A percentile compares a stretch with the other conserved stretches of the same genome.
Conservation (phyloP, 495 filamentous ascomycete species). For the Penicillium canariense region DNA sequence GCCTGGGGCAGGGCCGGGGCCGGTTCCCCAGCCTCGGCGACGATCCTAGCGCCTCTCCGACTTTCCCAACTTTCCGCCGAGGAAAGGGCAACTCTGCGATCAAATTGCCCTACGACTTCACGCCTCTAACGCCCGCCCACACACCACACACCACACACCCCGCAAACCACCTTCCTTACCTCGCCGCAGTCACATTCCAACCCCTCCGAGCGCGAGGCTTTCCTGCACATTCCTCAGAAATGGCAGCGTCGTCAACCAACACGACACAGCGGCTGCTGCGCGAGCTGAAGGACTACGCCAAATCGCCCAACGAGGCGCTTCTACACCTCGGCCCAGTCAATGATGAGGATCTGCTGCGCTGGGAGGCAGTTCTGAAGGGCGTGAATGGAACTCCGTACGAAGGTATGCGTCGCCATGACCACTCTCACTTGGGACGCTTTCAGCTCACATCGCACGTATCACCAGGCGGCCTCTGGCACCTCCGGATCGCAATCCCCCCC, state of each 20-base stretch:
- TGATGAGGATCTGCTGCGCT: constrained; percentile 69
- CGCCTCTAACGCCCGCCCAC: background rate
- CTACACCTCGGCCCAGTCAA: constrained; percentile 62
- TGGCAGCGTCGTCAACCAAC: constrained; percentile 32
- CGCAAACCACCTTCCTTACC: background rate
- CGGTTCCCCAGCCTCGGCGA: constrained; percentile 25
- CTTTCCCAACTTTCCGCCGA: constrained; percentile 2
- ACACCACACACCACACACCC: background rate
- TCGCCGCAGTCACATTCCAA: background rate
- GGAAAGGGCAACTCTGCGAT: background rate
- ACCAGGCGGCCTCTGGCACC: constrained; percentile 77
- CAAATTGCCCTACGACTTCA: background rate
- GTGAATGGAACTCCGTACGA: constrained; percentile 66
- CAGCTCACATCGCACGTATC: background rate
- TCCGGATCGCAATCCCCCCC: constrained; percentile 72
- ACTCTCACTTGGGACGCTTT: no score
- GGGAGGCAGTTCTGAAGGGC: constrained; percentile 80
- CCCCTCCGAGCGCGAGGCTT: background rate
- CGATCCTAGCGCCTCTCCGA: constrained; percentile 7
- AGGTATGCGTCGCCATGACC: constrained; percentile 50
- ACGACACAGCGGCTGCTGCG: constrained; percentile 61
- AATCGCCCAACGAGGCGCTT: constrained; percentile 54
- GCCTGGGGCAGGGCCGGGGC: background rate
- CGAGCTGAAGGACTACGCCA: constrained; percentile 60
- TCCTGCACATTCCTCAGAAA: constrained; percentile 17